phyloP scores from a whole-genome alignment of 2,329 filamentous ascomycete species.

The Colletotrichum sp. region DNA sequence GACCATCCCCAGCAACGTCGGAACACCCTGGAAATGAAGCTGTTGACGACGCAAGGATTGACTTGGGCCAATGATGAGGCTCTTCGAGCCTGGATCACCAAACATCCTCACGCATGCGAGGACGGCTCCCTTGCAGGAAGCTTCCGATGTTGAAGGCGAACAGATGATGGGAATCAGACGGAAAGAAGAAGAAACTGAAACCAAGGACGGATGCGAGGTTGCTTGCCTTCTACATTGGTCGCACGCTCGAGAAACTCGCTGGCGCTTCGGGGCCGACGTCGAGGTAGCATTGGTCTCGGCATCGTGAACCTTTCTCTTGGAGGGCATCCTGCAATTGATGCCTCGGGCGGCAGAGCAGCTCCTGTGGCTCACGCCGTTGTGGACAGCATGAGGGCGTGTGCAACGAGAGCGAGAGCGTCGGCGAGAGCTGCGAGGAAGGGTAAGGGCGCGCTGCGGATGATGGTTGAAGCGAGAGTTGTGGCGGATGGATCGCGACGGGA shows the following conservation, averaged over 20 bases:
- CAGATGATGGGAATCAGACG: not conserved
- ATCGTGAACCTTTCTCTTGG: slow-evolving; percentile 39
- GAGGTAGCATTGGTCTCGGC: slow-evolving; percentile 25
- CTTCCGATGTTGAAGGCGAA: not conserved
- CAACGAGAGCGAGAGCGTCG: not conserved
- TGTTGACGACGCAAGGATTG: not conserved
- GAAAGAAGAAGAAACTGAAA: not conserved
- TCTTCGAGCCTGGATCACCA: not conserved
- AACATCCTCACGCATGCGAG: not conserved
- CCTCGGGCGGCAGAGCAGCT: slow-evolving; percentile 14
- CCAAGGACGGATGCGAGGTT: not conserved
- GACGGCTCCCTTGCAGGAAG: not conserved
- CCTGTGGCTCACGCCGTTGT: slow-evolving; percentile 11
- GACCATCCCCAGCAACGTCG: not conserved
- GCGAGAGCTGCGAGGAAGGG: not conserved
- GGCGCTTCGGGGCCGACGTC: slow-evolving; percentile 52
- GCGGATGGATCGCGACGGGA: not conserved
- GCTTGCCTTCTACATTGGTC: slow-evolving; percentile 63
- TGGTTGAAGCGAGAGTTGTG: not conserved
- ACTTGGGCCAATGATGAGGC: not conserved
- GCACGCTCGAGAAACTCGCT: slow-evolving; percentile 71
- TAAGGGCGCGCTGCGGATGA: not conserved
- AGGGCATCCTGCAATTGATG: slow-evolving; percentile 37
- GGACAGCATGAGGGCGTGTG: slow-evolving; percentile 14
- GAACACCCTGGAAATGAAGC: not conserved